Evolutionary conservation across 805 yeast genomes (phyloP).

Genomic region (Zygosaccharomyces gambellarensis): DNA sequence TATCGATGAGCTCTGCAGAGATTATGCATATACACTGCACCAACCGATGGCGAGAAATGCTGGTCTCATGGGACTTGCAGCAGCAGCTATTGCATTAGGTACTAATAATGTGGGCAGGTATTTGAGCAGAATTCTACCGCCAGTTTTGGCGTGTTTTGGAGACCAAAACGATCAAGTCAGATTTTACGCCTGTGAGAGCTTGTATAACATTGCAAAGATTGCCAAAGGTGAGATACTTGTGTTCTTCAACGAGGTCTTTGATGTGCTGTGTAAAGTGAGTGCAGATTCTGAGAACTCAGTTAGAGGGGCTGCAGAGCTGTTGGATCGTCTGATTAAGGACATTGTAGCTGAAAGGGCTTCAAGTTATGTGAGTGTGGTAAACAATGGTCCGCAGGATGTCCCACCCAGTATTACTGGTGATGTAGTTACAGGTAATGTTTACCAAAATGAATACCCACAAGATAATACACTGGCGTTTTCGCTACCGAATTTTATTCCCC

Average conservation of each 20-base stretch:
- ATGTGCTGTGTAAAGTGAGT: conserved; percentile 81
- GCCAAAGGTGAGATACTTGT: conserved; percentile 90
- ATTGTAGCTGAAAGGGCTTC: conserved; percentile 93
- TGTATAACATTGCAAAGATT: conserved; percentile 93
- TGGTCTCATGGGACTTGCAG: conserved; percentile 92
- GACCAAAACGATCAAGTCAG: conserved; percentile 97
- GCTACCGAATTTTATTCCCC: conserved; percentile 80
- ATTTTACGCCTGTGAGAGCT: conserved; percentile 92
- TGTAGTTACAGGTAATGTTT: conserved; percentile 48
- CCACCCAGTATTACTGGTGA: conserved; percentile 45
- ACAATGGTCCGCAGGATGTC: conserved; percentile 42
- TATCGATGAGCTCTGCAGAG: conserved; percentile 70
- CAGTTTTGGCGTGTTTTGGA: conserved; percentile 91
- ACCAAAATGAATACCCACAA: conserved; percentile 57
- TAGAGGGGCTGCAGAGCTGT: conserved; percentile 89
- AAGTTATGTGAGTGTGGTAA: conserved; percentile 71
- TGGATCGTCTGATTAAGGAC: conserved; percentile 87
- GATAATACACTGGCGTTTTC: conserved; percentile 59
- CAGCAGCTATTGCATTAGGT: conserved; percentile 91
- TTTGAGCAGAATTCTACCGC: conserved; percentile 80
- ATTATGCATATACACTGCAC: conserved; percentile 77
- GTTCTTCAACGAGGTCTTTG: conserved; percentile 92
- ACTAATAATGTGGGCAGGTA: conserved; percentile 75
- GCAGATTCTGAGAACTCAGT: conserved; percentile 90
- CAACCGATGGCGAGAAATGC: conserved; percentile 90